Evolutionary conservation across 768 basidiomycete genomes (phyloP).

Genomic region (Mycena rosella): DNA sequence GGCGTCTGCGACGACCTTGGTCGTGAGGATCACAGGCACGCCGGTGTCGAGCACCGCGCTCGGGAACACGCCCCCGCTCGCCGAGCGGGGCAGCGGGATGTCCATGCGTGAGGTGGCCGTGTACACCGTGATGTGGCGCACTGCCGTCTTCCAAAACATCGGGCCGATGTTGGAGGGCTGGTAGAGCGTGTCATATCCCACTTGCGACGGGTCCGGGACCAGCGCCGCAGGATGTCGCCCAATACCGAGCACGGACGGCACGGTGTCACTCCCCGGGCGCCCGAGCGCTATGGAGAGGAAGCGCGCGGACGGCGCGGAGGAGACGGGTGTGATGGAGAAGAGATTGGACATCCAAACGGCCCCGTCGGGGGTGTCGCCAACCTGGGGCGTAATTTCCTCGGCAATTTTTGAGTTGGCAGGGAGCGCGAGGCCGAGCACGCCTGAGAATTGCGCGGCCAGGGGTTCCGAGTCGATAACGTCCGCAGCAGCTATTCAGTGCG

Average conservation of each 20-base stretch:
- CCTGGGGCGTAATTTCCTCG: conserved; percentile 59
- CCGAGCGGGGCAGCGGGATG: conserved; percentile 42
- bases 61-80: conserved; percentile 58
- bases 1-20: conserved; percentile 72
- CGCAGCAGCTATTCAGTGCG: conserved; percentile 66
- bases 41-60: conserved; percentile 83
- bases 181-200: conserved; percentile 62
- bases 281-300: conserved; percentile 78
- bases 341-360: conserved; percentile 78
- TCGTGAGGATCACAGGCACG: conserved; percentile 74
- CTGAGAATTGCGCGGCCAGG: conserved; percentile 67
- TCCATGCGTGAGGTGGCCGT: conserved; percentile 24
- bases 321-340: conserved; percentile 71
- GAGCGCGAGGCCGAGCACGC: conserved; percentile 82
- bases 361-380: conserved; percentile 68
- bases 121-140: conserved; percentile 73
- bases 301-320: conserved; percentile 65
- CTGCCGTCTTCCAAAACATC: conserved; percentile 73
- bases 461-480: conserved; percentile 66
- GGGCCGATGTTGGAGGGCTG: conserved; percentile 56
- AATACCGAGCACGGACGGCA: conserved; percentile 75
- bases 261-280: conserved; percentile 70
- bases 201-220: conserved; percentile 63
- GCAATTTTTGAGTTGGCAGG: conserved; percentile 80
- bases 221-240: conserved; percentile 71